Evolutionary conservation across 208 protist genomes (phyloP).

Genomic region (Acanthamoeba healyi): DNA sequence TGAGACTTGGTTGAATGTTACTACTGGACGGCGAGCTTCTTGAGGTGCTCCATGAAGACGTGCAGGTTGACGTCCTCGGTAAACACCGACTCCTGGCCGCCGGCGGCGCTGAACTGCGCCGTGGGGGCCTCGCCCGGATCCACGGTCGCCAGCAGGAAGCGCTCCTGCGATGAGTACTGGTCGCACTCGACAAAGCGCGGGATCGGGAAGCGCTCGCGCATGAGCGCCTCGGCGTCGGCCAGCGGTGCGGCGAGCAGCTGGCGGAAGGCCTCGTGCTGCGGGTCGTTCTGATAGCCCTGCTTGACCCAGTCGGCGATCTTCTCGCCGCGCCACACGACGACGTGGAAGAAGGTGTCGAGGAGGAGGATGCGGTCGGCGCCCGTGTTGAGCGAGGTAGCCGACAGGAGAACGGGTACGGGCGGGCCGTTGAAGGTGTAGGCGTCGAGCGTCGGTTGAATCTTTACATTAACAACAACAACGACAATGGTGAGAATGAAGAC

Average conservation of each 20-base stretch:
- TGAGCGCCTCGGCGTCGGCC: constrained; percentile 94
- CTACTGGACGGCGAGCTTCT: constrained; percentile 95
- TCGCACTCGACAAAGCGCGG: constrained; percentile 97
- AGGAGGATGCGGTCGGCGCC: constrained; percentile 96
- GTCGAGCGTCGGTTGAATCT: constrained; percentile 99
- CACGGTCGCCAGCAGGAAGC: constrained; percentile 98
- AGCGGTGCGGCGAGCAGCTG: constrained; percentile 95
- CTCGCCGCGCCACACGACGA: constrained; percentile 97
- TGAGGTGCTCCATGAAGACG: constrained; percentile 97
- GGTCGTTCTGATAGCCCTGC: constrained; percentile 92
- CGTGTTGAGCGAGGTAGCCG: constrained; percentile 92
- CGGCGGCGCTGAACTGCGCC: neutral
- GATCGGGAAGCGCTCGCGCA: constrained; percentile 95
- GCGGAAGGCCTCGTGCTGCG: constrained; percentile 96
- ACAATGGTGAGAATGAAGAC: neutral
- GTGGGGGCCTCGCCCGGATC: constrained; percentile 93
- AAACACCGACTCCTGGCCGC: constrained; percentile 94
- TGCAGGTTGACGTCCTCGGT: constrained; percentile 98
- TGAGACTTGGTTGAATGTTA: no score
- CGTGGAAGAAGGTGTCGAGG: constrained; percentile 99
- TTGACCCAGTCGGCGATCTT: constrained; percentile 96
- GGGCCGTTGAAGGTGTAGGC: constrained; percentile 95
- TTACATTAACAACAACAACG: neutral
- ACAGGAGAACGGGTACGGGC: constrained; percentile 94
- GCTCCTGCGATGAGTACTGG: constrained; percentile 96